Evolutionary conservation across 192 early-diverging fungal species (phyloP), one percentile per base, ranked within the genome.

Genomic region (Dispira parvispora): DNA sequence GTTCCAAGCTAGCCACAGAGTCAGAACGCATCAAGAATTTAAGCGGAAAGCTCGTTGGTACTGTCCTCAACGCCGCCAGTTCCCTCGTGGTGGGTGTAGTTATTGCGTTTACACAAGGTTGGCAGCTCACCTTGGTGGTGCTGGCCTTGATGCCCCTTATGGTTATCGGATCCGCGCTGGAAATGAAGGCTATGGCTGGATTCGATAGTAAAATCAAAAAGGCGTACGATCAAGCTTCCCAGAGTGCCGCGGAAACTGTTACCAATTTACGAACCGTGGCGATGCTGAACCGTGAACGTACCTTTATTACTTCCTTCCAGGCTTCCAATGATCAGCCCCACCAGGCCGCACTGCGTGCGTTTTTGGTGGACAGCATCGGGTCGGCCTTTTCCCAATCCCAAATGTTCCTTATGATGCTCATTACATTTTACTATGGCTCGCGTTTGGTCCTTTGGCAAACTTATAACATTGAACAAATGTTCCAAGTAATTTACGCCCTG

Each of bases 211-310:
- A 75, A 63, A 75, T 75, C 52, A 78, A 80, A 68, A 71, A 77
- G 61, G 82, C 84, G 2, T 91, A 88, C 66, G 82, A 81, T 62
- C 63, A 69, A 10, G 78, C 85, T 5, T 78, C 75, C 46, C 80
- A 84, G 68, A 76, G 84, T 8, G 89, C 91, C 1, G 84, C 85
- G 60, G 95, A 98, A 68, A 77, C 84, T 42, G 85, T 98, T 64
- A 71, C 80, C 64, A 82, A 81, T 65, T 88, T 98, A 67, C 77
- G 85, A 45, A 98, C 93, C 0, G 87, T 94, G 4, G 81, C 83
- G 21, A 82, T 85, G 3, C 43, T 81, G 90, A 63, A 88, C 70
- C 45, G 80, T 68, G 69, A 79, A 75, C 69, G 71, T 71, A 63
- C 67, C 44, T 62, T 76, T 69, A 73, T 76, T 65, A 11, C 65